phyloP scores from a whole-genome alignment of 495 filamentous ascomycete species.

The Penicillium arizonense region DNA sequence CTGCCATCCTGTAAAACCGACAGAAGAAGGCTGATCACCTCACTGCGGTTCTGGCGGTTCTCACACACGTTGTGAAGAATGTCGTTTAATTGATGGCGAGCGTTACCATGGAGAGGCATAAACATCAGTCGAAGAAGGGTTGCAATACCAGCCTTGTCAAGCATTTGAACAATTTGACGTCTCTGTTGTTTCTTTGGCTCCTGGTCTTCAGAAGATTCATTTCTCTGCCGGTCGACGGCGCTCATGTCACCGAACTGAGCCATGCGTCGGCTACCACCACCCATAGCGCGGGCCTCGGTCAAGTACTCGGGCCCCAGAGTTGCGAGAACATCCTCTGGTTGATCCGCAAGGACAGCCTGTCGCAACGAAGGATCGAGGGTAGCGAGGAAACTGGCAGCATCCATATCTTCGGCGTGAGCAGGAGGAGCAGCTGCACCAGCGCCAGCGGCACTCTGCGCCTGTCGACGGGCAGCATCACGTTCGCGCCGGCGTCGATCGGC shows the following conservation, averaged over 20 bases:
- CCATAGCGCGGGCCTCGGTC: conserved; percentile 76
- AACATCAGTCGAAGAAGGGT: conserved; percentile 97
- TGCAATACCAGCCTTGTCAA: conserved; percentile 93
- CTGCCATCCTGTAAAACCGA: conserved; percentile 97
- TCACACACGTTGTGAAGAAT: conserved; percentile 87
- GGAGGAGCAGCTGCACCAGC: conserved; percentile 30
- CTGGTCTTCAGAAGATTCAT: conserved; percentile 39
- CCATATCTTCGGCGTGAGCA: conserved; percentile 80
- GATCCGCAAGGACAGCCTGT: conserved; percentile 83
- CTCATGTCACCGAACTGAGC: conserved; percentile 58
- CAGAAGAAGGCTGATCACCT: conserved; percentile 90
- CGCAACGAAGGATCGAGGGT: conserved; percentile 84
- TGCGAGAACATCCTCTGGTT: conserved; percentile 83
- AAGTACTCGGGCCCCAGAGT: conserved; percentile 83
- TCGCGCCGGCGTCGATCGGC: conserved; percentile 87
- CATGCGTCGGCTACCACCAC: conserved; percentile 51
- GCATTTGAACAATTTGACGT: conserved; percentile 85
- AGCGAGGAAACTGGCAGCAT: conserved; percentile 86
- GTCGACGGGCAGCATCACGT: conserved; percentile 69
- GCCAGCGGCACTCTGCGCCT: conserved; percentile 46
- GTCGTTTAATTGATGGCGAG: conserved; percentile 74
- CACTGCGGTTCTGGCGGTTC: conserved; percentile 89
- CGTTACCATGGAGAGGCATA: conserved; percentile 80
- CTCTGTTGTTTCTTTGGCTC: conserved; percentile 68
- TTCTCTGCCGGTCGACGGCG: conserved; percentile 45